These are phyloP conservation scores for Fagopyrum homotropicum DNA, from an alignment of 148 eudicot species.

Conservation along the genomic window DNA sequence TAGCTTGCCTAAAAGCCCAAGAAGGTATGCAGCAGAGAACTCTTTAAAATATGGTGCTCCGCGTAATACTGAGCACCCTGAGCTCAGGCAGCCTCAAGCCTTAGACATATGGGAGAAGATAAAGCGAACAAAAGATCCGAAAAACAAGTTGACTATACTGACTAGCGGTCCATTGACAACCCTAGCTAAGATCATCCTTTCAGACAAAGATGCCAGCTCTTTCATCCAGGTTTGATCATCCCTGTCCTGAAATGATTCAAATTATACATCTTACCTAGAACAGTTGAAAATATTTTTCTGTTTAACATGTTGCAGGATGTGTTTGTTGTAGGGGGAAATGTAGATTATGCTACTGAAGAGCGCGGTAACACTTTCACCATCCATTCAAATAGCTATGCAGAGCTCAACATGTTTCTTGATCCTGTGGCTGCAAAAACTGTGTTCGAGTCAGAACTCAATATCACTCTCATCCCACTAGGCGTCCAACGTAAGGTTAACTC, in stretches of 20 bases:
- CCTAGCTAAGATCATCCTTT: slow-evolving; percentile 54
- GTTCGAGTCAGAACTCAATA: slow-evolving; percentile 39
- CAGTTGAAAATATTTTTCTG: neutral
- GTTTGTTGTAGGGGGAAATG: slow-evolving; percentile 60
- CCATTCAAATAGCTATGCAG: slow-evolving; percentile 58
- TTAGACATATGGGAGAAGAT: slow-evolving; percentile 64
- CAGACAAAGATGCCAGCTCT: slow-evolving; percentile 37
- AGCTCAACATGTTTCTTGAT: slow-evolving; percentile 77
- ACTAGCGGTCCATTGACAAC: slow-evolving; percentile 81
- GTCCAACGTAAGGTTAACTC: slow-evolving; percentile 40
- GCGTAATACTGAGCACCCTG: slow-evolving; percentile 56
- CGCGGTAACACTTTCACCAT: slow-evolving; percentile 50
- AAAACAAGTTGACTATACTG: slow-evolving; percentile 45
- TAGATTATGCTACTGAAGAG: slow-evolving; percentile 24
- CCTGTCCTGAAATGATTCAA: neutral
- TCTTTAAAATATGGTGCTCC: slow-evolving; percentile 64
- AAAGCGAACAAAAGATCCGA: slow-evolving; percentile 31
- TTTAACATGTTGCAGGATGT: slow-evolving; percentile 48
- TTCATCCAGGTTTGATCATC: slow-evolving; percentile 46
- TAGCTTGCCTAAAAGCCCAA: slow-evolving; percentile 65
- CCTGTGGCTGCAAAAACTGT: slow-evolving; percentile 76
- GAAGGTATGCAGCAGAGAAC: slow-evolving; percentile 83
- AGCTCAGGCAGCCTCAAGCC: slow-evolving; percentile 63
- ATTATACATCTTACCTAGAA: neutral
- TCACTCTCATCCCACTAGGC: slow-evolving; percentile 58